phyloP scores from a whole-genome alignment of 768 basidiomycete species.

The Mrakia hoshinonis region DNA sequence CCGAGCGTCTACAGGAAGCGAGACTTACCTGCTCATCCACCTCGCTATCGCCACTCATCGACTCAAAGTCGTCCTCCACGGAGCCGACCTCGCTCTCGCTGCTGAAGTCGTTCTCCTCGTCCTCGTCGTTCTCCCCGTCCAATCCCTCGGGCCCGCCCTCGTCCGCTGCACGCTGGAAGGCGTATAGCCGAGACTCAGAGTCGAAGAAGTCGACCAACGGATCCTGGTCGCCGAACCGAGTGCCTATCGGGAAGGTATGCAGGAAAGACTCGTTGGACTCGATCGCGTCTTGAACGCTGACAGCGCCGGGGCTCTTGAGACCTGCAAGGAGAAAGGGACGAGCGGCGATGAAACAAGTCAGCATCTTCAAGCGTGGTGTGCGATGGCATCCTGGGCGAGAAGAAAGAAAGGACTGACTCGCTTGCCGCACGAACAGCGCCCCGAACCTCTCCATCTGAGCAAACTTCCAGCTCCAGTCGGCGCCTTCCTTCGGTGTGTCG shows the following conservation, averaged over 20 bases:
- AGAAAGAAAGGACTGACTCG: not conserved
- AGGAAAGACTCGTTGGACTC: not conserved
- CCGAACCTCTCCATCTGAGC: not conserved
- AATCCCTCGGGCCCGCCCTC: not conserved
- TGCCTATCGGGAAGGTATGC: not conserved
- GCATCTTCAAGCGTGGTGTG: not conserved
- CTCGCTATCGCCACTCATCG: not conserved
- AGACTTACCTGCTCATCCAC: not conserved
- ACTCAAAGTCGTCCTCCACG: not conserved
- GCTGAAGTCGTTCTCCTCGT: not conserved
- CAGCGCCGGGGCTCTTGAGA: not conserved
- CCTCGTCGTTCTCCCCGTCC: not conserved
- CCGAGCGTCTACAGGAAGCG: too few species aligned
- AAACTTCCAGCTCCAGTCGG: not conserved
- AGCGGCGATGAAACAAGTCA: not conserved
- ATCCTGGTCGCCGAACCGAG: conserved; percentile 9
- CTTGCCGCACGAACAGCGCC: not conserved
- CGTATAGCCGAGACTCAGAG: not conserved
- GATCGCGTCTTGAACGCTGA: not conserved
- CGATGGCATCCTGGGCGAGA: not conserved
- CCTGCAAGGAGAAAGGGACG: too few species aligned
- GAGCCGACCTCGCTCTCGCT: not conserved
- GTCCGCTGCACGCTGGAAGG: not conserved
- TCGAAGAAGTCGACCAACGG: conserved; percentile 13
- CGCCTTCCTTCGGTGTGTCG: not conserved